Base-by-base conservation (phyloP, 805 yeast species). In the Debaryomyces prosopidis region DNA sequence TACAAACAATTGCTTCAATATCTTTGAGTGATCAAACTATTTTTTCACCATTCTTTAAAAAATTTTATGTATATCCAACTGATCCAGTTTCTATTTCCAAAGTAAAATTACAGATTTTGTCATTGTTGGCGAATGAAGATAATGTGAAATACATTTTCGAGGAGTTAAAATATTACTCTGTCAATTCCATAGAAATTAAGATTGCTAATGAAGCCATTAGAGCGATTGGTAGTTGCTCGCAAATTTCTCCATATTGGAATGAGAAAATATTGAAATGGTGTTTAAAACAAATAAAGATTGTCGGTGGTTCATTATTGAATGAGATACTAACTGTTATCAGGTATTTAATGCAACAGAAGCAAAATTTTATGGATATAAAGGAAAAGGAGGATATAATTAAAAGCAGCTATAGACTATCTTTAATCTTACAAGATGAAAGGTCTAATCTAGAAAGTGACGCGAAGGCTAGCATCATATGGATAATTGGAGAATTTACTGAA, bases 381-480 rank as follows among this genome's bases (percentile, higher is more conserved):
- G 53, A 46, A 3, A 50, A 48, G 5, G 59, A 66, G 26, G 73
- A 69, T 16, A 79, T 87, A 47, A 63, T 80, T 27, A 73, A 75
- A 27, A 78, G 85, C 1, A 76, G 86, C 11, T 72, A 80, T 26
- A 75, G 77, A 43, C 66, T 89, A 14, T 61, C 72, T 8, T 45
- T 50, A 16, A 55, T 63, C 2, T 57, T 73, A 34, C 51, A 50
- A 10, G 64, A 64, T 27, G 56, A 55, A 7, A 35, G 12, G 7
- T n/a, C 53, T 14, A 33, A 45, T 15, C 43, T 66, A n/a, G 68
- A 62, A 14, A 52, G 60, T 16, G 69, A 63, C 14, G 95, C 98
- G 0, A 80, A 83, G 52, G 89, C 96, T 1, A 86, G 92, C 39
- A 83, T 91, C 9, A 75, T 92, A 5, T 94, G 98, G 98, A 73